A percentile compares a stretch with the other conserved stretches of the same genome.
phyloP scores from a whole-genome alignment of 805 yeast species.

The Lipomyces yamadae region DNA sequence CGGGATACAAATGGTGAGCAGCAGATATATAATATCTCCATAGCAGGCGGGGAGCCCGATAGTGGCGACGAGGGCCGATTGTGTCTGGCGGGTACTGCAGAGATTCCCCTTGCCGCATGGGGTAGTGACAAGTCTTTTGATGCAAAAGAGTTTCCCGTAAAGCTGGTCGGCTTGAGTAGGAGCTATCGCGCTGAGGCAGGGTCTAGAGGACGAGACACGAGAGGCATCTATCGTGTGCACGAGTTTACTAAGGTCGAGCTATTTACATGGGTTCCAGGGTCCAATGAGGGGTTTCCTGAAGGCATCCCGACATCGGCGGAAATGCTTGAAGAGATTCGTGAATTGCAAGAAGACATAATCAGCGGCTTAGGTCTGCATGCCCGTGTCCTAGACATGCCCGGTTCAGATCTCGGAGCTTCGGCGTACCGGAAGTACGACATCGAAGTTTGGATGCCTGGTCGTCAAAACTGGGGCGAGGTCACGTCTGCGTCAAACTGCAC shows the following conservation, averaged over 20 bases:
- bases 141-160: conserved; percentile 54
- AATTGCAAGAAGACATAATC: conserved; percentile 69
- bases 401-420: conserved; percentile 89
- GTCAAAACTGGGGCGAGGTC: conserved; percentile 90
- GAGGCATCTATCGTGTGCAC: conserved; percentile 91
- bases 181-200: conserved; percentile 97
- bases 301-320: conserved; percentile 47
- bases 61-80: conserved; percentile 44
- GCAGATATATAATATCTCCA: conserved; percentile 73
- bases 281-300: conserved; percentile 41
- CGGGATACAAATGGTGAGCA: conserved; percentile 84
- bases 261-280: conserved; percentile 62
- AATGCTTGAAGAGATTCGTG: conserved; percentile 64
- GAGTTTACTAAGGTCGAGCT: conserved; percentile 95
- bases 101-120: conserved; percentile 87
- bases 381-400: conserved; percentile 85
- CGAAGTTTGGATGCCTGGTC: conserved; percentile 98
- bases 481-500: conserved; percentile 91
- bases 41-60: conserved; percentile 45
- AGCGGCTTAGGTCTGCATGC: conserved; percentile 74
- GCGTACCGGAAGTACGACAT: conserved; percentile 90
- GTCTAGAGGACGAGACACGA: conserved; percentile 89
- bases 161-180: conserved; percentile 78
- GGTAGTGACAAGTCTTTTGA: conserved; percentile 59
- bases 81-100: conserved; percentile 92